Conservation (phyloP, 352 stramenopile genomes). For the Phytophthora cactorum region DNA sequence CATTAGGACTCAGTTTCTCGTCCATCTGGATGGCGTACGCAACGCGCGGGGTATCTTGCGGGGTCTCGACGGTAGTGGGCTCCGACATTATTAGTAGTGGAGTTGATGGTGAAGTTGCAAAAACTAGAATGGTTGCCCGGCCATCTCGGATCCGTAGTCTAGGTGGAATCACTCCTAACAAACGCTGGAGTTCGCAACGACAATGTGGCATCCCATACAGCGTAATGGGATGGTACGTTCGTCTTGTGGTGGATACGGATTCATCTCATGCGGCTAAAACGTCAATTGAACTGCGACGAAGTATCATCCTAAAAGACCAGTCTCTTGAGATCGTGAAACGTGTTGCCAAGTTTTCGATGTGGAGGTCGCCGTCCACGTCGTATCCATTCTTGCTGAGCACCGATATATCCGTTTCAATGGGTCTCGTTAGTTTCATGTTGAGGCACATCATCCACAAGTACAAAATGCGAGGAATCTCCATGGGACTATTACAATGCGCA, state of each 20-base stretch:
- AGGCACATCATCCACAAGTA: background rate
- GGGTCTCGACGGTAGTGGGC: slow-evolving; percentile 11
- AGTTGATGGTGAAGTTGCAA: slow-evolving; percentile 11
- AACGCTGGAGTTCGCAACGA: background rate
- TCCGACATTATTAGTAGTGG: slow-evolving; percentile 22
- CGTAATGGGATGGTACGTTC: background rate
- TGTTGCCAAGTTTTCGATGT: background rate
- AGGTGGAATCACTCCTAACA: background rate
- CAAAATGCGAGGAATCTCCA: background rate
- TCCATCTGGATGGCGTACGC: slow-evolving; percentile 34
- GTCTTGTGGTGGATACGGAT: background rate
- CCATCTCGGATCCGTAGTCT: slow-evolving; percentile 5
- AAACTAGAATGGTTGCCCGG: slow-evolving; percentile 15
- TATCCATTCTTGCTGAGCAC: background rate
- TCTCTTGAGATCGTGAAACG: background rate
- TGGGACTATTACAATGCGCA: slow-evolving; percentile 6
- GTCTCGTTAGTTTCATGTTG: background rate
- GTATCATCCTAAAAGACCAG: too few relatives aligned
- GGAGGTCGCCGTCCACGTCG: background rate
- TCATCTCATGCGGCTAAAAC: background rate
- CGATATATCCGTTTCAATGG: slow-evolving; percentile 9
- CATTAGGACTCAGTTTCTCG: slow-evolving; percentile 16
- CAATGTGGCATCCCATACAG: background rate
- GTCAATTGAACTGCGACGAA: too few relatives aligned
- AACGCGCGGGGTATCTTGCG: slow-evolving; percentile 22